Conservation (phyloP, 768 basidiomycete species). For the Lyophyllum decastes region DNA sequence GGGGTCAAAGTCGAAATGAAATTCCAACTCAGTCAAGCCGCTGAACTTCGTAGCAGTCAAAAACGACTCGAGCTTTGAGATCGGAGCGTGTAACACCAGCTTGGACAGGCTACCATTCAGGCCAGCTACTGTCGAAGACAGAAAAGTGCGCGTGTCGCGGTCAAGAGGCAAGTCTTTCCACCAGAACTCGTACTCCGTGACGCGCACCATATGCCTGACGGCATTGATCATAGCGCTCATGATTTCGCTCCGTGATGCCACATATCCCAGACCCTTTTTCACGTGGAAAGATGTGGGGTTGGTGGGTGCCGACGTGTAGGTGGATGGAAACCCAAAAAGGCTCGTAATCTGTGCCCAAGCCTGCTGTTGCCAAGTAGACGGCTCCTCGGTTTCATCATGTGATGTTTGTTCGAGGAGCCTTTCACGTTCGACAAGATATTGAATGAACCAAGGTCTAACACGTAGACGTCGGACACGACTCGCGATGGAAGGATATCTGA, state of each 20-base stretch:
- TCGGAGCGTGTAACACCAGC: conserved; percentile 31
- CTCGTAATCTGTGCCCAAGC: neutral
- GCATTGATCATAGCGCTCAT: conserved; percentile 33
- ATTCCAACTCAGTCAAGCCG: conserved; percentile 33
- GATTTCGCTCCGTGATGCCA: conserved; percentile 21
- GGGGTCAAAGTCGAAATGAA: conserved; percentile 33
- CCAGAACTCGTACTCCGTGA: conserved; percentile 34
- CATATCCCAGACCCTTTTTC: neutral
- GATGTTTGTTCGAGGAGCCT: too few relatives aligned
- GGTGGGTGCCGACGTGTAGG: neutral
- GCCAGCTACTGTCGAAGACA: conserved; percentile 24
- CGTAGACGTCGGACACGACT: conserved; percentile 31
- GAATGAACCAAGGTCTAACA: conserved; percentile 42
- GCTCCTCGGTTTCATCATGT: too few relatives aligned
- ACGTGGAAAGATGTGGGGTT: neutral
- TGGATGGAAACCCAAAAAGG: neutral
- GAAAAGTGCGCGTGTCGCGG: conserved; percentile 27
- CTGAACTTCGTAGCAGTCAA: conserved; percentile 28
- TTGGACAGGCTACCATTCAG: conserved; percentile 34
- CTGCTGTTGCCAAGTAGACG: neutral
- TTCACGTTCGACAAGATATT: conserved; percentile 30
- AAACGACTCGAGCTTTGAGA: conserved; percentile 31
- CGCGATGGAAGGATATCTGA: conserved; percentile 33
- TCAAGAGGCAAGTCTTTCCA: conserved; percentile 38
- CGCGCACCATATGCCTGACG: conserved; percentile 32